Evolutionary conservation across 495 filamentous ascomycete genomes (phyloP).

Genomic region (Xylaria nigripes): DNA sequence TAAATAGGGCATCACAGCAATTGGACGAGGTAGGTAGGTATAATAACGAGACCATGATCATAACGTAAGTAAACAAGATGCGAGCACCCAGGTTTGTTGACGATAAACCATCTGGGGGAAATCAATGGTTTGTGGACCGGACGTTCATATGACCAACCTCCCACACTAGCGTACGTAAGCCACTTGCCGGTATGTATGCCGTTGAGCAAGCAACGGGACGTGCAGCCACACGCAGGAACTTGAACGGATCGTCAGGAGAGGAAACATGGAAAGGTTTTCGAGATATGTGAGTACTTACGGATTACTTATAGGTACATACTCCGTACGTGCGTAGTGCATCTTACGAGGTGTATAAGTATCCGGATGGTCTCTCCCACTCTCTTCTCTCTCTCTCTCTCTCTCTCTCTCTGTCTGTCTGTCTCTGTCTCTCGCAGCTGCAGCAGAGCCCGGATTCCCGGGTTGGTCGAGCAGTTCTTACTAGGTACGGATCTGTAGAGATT

Average conservation of each 20-base stretch:
- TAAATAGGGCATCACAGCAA: too few species aligned
- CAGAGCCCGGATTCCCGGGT: slow-evolving; percentile 3
- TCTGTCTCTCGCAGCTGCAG: too few species aligned
- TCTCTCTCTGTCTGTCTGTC: too few species aligned
- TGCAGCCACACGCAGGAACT: slow-evolving; percentile 14
- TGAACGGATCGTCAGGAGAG: slow-evolving; percentile 10
- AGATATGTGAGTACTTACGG: too few species aligned
- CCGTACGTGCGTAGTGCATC: too few species aligned
- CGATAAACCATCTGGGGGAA: not conserved
- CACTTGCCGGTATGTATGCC: not conserved
- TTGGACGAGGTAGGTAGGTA: too few species aligned
- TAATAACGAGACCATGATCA: not conserved
- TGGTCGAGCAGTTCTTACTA: not conserved
- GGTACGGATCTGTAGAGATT: too few species aligned
- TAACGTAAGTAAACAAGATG: not conserved
- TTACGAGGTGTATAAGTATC: too few species aligned
- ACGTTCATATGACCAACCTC: too few species aligned
- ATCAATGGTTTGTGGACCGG: not conserved
- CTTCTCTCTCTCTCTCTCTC: too few species aligned
- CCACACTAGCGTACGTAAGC: not conserved
- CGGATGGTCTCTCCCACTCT: too few species aligned
- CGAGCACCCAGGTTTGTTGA: not conserved
- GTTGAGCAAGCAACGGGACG: slow-evolving; percentile 5
- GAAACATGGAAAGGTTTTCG: not conserved
- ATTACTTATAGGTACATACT: not conserved